These are phyloP conservation scores for Diaporthe sp. DNA, from an alignment of 2,329 filamentous ascomycete species.

Conservation along the genomic window DNA sequence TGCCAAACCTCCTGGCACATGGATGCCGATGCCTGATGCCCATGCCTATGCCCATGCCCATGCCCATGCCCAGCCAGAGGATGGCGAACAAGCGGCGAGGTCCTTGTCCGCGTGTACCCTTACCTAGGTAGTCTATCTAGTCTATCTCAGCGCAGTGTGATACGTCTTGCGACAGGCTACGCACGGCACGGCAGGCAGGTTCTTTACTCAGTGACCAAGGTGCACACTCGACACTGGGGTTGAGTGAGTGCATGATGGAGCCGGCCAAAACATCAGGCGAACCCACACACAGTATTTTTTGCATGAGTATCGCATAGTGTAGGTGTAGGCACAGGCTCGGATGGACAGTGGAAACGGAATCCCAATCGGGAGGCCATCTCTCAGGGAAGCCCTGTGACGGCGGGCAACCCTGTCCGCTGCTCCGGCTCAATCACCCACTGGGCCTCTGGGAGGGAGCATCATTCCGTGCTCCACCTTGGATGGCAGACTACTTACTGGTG, in stretches of 20 bases:
- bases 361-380: slow-evolving; percentile 30
- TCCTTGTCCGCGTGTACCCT: not conserved
- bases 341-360: slow-evolving; percentile 26
- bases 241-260: not conserved
- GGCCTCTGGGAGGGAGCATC: slow-evolving; percentile 17
- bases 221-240: too few species aligned
- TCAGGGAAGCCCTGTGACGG: slow-evolving; percentile 14
- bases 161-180: not conserved
- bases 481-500: slow-evolving; percentile 5
- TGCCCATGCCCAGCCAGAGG: not conserved
- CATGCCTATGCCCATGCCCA: not conserved
- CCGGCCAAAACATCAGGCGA: not conserved
- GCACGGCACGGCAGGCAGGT: not conserved
- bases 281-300: not conserved
- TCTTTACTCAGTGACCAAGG: too few species aligned
- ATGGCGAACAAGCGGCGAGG: not conserved
- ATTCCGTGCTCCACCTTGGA: slow-evolving; percentile 26
- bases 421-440: slow-evolving; percentile 33
- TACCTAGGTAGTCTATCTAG: too few species aligned
- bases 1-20: not conserved
- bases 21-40: not conserved
- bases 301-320: not conserved
- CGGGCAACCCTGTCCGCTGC: slow-evolving; percentile 30
- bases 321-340: not conserved
- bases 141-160: not conserved